phyloP scores from a whole-genome alignment of 176 grass and related monocot genomes.

The Neostapfia colusana region DNA sequence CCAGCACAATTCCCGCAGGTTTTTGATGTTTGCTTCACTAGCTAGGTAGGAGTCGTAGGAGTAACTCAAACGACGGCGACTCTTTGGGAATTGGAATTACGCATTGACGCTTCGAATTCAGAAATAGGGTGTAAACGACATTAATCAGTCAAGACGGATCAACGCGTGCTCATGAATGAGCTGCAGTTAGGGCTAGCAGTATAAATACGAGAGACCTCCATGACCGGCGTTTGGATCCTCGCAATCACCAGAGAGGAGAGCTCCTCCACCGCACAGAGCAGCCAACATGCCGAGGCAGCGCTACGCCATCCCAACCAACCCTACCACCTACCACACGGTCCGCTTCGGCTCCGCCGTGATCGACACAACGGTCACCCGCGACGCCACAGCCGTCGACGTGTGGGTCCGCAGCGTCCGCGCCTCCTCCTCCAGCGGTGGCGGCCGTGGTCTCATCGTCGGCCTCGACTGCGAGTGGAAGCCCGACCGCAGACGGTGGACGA shows the following conservation, averaged over 20 bases:
- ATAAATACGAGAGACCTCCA: too few relatives aligned
- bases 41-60: too few relatives aligned
- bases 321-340: conserved; percentile 19
- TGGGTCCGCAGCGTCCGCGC: conserved; percentile 42
- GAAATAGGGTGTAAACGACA: too few relatives aligned
- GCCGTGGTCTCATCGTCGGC: conserved; percentile 45
- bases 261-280: not conserved
- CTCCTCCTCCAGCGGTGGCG: not conserved
- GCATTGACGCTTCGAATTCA: too few relatives aligned
- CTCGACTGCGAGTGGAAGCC: conserved; percentile 68
- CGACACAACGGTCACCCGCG: conserved; percentile 44
- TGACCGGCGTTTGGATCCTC: too few relatives aligned
- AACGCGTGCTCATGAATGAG: too few relatives aligned
- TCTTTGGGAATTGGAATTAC: too few relatives aligned
- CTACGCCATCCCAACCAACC: not conserved
- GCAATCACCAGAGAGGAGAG: not conserved
- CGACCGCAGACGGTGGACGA: not conserved
- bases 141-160: too few relatives aligned
- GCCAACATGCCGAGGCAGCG: not conserved
- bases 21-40: too few relatives aligned
- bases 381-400: conserved; percentile 11
- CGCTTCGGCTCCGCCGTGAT: conserved; percentile 29
- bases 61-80: too few relatives aligned
- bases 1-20: too few relatives aligned
- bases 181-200: too few relatives aligned